Evolutionary conservation across 108 stramenopile species (phyloP), one percentile per base, ranked within the genome.

Genomic region (Heterococcus sp.): DNA sequence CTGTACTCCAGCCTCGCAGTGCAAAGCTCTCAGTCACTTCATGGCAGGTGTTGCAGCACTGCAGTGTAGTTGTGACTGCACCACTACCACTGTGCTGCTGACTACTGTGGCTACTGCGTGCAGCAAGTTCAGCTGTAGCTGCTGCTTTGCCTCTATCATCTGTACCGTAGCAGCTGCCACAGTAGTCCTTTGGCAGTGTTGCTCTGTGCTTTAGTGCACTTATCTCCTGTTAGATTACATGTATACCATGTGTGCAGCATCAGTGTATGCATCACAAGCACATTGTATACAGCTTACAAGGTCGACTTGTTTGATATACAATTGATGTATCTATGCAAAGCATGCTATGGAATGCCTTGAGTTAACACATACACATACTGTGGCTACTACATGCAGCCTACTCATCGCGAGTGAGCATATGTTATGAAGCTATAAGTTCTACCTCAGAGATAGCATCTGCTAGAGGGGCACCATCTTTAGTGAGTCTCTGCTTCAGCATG

Each of bases 101-200:
- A 71, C 78, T 65, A 73, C 78, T 14, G 33, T n/a, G n/a, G n/a
- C n/a, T n/a, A n/a, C n/a, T n/a, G n/a, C n/a, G n/a, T 27, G 65
- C 69, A n/a, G 1, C 73, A 34, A 5, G 35, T 35, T 63, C 31
- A 14, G 46, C 46, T 21, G 46, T 21, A 8, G 46, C 46, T 21
- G 46, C 46, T 21, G 46, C 46, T 8, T 21, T 1, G 3, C 3
- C 90, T 0, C 58, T 66, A 35, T 88, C 76, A 3, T 91, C 85
- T 0, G 95, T 95, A 31, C 96, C 96, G 78, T 93, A 99, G 84
- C 98, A 99, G 38, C 94, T 91, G 2, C 96, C 96, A 83, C 98
- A 99, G 84, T 99, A 96, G 75, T 92, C 88, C 8, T 71, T 78
- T 0, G 93, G 91, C 0, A 74, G 46, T 21, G 46, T 58, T 21